phyloP scores from a whole-genome alignment of 768 basidiomycete species.

The Trametes coccinea region DNA sequence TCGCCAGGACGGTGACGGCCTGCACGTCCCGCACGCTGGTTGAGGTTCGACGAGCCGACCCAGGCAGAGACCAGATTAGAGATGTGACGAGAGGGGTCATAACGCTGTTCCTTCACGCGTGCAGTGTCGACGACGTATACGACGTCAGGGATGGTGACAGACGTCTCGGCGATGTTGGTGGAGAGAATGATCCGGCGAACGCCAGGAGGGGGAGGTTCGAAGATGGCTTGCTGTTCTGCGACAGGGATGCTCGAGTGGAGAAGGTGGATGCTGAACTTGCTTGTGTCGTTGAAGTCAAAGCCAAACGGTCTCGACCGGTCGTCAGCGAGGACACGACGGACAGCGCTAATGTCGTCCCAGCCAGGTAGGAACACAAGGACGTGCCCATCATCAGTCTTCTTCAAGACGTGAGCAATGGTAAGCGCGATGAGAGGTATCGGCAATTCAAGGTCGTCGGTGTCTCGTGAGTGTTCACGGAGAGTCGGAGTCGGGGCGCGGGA shows the following conservation, averaged over 20 bases:
- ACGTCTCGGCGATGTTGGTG: constrained; percentile 96
- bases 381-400: constrained; percentile 76
- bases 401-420: constrained; percentile 75
- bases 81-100: constrained; percentile 86
- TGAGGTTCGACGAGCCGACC: constrained; percentile 88
- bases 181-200: constrained; percentile 87
- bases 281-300: constrained; percentile 59
- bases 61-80: constrained; percentile 88
- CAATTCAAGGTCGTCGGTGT: constrained; percentile 65
- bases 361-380: constrained; percentile 92
- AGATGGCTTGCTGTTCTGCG: constrained; percentile 86
- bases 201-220: constrained; percentile 75
- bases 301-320: constrained; percentile 47
- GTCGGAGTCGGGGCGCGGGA: constrained; percentile 18
- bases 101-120: constrained; percentile 85
- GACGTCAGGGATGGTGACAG: constrained; percentile 92
- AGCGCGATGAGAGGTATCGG: constrained; percentile 82
- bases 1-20: constrained; percentile 89
- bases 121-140: constrained; percentile 92
- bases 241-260: constrained; percentile 90
- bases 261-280: constrained; percentile 69
- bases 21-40: constrained; percentile 90
- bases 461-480: constrained; percentile 34
- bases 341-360: constrained; percentile 84
- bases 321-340: constrained; percentile 62